Percentiles rank a stretch among this genome's conserved stretches.
Conservation (phyloP, 495 filamentous ascomycete species). For the Cenococcum geophilum region DNA sequence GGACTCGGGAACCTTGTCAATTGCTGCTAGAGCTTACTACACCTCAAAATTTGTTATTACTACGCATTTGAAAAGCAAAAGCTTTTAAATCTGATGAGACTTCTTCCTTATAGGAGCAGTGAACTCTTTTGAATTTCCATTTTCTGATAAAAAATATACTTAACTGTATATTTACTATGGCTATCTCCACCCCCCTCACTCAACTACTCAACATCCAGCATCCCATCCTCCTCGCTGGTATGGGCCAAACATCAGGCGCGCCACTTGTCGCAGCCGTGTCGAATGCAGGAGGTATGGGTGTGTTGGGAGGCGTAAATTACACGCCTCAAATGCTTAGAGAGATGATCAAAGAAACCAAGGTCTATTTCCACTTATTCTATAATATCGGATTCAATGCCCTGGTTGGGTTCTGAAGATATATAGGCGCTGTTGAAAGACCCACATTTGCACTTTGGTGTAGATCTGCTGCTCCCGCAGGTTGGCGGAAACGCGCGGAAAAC, state of each 20-base stretch:
- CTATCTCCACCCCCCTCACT: constrained; percentile 26
- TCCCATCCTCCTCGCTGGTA: constrained; percentile 30
- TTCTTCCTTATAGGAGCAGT: too few species aligned
- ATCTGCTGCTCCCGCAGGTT: constrained; percentile 28
- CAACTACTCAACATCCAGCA: constrained; percentile 20
- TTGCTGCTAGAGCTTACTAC: too few species aligned
- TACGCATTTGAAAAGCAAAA: too few species aligned
- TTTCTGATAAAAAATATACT: too few species aligned
- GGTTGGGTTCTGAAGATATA: neutral
- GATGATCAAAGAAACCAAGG: constrained; percentile 29
- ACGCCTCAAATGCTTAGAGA: constrained; percentile 24
- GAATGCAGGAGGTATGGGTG: constrained; percentile 29
- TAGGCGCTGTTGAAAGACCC: constrained; percentile 14
- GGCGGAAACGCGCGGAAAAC: constrained; percentile 28
- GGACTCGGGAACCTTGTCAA: too few species aligned
- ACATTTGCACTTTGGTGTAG: constrained; percentile 29
- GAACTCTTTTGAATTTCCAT: too few species aligned
- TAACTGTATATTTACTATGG: neutral
- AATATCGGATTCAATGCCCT: too few species aligned
- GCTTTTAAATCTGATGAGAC: too few species aligned
- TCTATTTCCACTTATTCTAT: neutral
- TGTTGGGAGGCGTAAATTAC: constrained; percentile 24
- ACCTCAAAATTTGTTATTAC: too few species aligned
- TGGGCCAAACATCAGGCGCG: constrained; percentile 23
- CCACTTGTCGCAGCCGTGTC: constrained; percentile 26